Evolutionary conservation across 768 basidiomycete species (phyloP), one percentile per base, ranked within the genome.

Genomic region (Agaricus blazei): DNA sequence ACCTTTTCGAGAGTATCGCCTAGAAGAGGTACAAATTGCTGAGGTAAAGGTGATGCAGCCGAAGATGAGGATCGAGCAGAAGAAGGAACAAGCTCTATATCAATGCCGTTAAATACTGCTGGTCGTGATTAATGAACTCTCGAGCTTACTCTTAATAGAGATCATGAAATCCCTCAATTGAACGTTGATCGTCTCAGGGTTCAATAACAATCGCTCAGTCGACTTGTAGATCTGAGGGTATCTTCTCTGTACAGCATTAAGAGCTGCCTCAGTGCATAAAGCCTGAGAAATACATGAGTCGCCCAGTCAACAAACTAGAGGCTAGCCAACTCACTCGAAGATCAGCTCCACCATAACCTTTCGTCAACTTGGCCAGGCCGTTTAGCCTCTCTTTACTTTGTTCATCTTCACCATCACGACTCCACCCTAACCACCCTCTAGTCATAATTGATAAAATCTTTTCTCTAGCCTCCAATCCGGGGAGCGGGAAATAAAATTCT

Each of bases 211-310:
- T 9, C 97, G 78, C 58, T 98, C 94, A 31, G 78, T 83, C 4
- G 91, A 88, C 70, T 91, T 88, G 77, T 99, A 99, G 45, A 98
- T 94, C 68, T 99, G 97, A 0, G 97, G 97, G 68, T 99, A 99
- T 52, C 89, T 79, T 56, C 97, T 75, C 65, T 99, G 97, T 24
- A 99, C 90, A 0, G 96, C 96, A 64, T 98, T 98, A 62, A 99
- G 68, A 1, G 94, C 90, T 9, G 97, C 93, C 72, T 99, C 97
- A 5, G 97, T 98, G 63, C 96, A 98, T 3, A 99, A 74, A 0
- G 97, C 96, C 95, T 84, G 62, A 42, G 24, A 31, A 42, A 2
- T 23, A 43, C 14, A 51, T 61, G 53, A 62, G 40, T 34, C 5
- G 1, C 11, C 34, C 42, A 49, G 42, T 48, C 57, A 56, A 61